Evolutionary conservation across 169 alveolate genomes (phyloP), one percentile per base, ranked within the genome.

Genomic region (Cryptosporidium muris): DNA sequence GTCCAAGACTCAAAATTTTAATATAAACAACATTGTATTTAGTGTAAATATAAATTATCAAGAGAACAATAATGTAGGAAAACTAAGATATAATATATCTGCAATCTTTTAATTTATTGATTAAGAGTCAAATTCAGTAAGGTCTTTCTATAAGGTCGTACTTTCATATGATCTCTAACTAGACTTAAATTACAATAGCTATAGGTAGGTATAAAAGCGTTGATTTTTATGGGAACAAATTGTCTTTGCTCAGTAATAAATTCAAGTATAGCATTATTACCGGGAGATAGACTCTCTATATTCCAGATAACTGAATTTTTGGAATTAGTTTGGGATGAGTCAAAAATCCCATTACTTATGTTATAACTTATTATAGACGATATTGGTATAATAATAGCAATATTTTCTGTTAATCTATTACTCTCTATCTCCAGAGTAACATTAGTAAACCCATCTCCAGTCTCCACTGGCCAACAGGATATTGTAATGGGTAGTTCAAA

Each of bases 401-500:
- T 8, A 37, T 74, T 51, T 25, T 54, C 34, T 14, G 60, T 53
- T 16, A 40, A 9, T 60, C 60, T 60, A 2, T 36, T 34, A 1
- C 74, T 12, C 34, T 74, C 85, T 6, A 74, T 58, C 48, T 74
- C 85, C 9, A 74, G 54, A 6, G 85, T 54, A 9, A 74, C 47
- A 40, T 36, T 74, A 11, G 45, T 45, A 7, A 12, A 25, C 48
- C 85, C 85, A 43, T 58, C 43, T 2, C 37, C 62, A 4, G 68
- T 7, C 38, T 16, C 74, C 1, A 74, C 62, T 25, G 85, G 85
- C 85, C 85, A 74, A 12, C 74, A 74, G 4, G 74, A 48, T 48
- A 74, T 58, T 45, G 68, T 43, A 34, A 74, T 58, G 25, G 85
- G 85, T 45, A 74, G 67, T 45, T 74, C 68, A 54, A 74, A 56